Evolutionary conservation across 2,329 filamentous ascomycete species (phyloP), one percentile per base, ranked within the genome.

Genomic region (Catunica adiposa): DNA sequence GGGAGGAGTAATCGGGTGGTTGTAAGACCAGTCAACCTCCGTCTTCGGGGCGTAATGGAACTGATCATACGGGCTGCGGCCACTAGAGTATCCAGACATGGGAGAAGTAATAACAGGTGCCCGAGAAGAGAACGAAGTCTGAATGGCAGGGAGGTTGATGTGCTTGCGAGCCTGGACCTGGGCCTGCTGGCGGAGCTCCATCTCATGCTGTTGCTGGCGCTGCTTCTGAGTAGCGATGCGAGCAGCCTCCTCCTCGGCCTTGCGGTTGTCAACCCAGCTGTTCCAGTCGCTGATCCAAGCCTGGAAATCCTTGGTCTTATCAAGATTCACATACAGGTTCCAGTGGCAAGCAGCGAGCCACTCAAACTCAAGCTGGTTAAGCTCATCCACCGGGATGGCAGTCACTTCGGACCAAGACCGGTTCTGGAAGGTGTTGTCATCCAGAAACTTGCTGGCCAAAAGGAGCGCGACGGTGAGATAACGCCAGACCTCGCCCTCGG

Each of bases 401-500:
- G 88, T 95, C 54, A 96, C 89, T 66, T 96, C 89, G 3, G 89
- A 87, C 89, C 89, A 96, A 1, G 89, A 95, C 56, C 87, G 84
- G 71, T 95, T 96, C 75, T 95, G 89, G 70, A 96, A 96, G 4
- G 89, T 96, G 70, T 95, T 95, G 74, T 95, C 89, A 64, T 96
- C 89, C 61, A 95, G 74, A 64, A 95, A 96, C 72, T 96, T 96
- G 79, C 88, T 94, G 59, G 88, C 89, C 54, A 96, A 75, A 53
- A 96, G 77, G 57, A 96, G 73, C 6, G 85, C 81, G 38, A 90
- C 84, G 5, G 89, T 94, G 61, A 95, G 76, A 72, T 94, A 83
- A 59, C 88, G 84, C 76, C 90, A 94, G 55, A 94, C 78, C 65
- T 92, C 83, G 46, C 83, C 84, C 62, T 81, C 78, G 55, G 73